phyloP scores from a whole-genome alignment of 1,284 basidiomycete genomes.

The Irpex sp. region DNA sequence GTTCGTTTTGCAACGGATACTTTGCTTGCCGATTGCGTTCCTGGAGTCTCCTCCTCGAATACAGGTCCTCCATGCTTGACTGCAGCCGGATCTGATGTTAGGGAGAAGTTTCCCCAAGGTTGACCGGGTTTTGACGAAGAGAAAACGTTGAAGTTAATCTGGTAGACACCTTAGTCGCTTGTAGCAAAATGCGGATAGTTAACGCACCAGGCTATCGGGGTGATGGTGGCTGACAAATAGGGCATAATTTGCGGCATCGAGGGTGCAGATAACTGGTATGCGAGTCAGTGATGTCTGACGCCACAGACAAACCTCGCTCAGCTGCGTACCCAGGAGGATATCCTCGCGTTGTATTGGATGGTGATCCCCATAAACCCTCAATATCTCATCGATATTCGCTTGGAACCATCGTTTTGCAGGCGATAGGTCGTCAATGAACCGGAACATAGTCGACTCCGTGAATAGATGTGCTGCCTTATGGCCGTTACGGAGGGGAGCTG shows the following conservation, averaged over 20 bases:
- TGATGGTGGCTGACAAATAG: slow-evolving; percentile 69
- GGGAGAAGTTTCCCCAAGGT: slow-evolving; percentile 69
- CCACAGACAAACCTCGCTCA: background rate
- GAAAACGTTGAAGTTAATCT: slow-evolving; percentile 67
- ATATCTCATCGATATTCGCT: slow-evolving; percentile 59
- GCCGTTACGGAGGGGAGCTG: slow-evolving; percentile 57
- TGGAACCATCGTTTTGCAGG: slow-evolving; percentile 71
- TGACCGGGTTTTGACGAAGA: slow-evolving; percentile 43
- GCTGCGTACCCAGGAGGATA: slow-evolving; percentile 56
- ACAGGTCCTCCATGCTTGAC: slow-evolving; percentile 29
- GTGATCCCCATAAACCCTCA: slow-evolving; percentile 48
- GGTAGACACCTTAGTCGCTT: background rate
- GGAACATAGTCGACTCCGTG: slow-evolving; percentile 65
- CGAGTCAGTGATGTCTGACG: background rate
- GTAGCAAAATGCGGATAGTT: background rate
- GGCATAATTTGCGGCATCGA: slow-evolving; percentile 65
- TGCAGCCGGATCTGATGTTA: slow-evolving; percentile 35
- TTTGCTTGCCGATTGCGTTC: slow-evolving; percentile 39
- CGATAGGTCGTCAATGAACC: slow-evolving; percentile 50
- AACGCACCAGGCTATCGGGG: slow-evolving; percentile 54
- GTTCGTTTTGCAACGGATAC: slow-evolving; percentile 37
- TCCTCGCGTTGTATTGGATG: slow-evolving; percentile 68
- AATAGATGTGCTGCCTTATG: slow-evolving; percentile 65
- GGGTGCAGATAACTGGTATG: slow-evolving; percentile 60
- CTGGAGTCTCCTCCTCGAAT: slow-evolving; percentile 34